Conservation (phyloP, 1,284 basidiomycete genomes). For the Trichosporon ovoides region DNA sequence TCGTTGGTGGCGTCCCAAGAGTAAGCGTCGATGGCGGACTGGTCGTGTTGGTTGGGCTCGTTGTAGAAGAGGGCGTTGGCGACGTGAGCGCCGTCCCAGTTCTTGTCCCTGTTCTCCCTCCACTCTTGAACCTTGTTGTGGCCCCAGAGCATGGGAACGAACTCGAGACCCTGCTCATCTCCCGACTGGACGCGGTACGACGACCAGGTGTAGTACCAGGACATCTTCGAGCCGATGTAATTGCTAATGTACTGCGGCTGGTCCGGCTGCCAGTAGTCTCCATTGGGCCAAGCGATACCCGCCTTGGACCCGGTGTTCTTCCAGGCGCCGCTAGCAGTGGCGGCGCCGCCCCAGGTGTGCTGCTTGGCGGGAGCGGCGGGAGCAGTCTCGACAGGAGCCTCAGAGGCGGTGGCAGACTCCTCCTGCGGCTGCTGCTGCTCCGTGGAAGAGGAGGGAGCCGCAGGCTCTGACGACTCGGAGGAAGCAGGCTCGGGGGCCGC, state of each 20-base stretch:
- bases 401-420: not conserved
- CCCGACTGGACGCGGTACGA: slow-evolving; percentile 17
- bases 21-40: slow-evolving; percentile 59
- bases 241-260: slow-evolving; percentile 50
- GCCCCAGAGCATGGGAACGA: slow-evolving; percentile 68
- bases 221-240: slow-evolving; percentile 37
- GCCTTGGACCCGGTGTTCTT: slow-evolving; percentile 52
- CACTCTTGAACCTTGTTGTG: slow-evolving; percentile 39
- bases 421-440: not conserved
- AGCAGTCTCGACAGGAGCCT: not conserved
- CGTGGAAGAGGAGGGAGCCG: slow-evolving; percentile 2
- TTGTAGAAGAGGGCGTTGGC: slow-evolving; percentile 62
- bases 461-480: not conserved
- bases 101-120: slow-evolving; percentile 37
- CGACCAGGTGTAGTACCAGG: slow-evolving; percentile 49
- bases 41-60: slow-evolving; percentile 57
- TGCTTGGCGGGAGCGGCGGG: not conserved
- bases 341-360: not conserved
- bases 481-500: slow-evolving; percentile 18
- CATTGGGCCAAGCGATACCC: slow-evolving; percentile 62
- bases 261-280: slow-evolving; percentile 19
- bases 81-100: slow-evolving; percentile 47
- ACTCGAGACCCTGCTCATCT: slow-evolving; percentile 51
- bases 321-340: slow-evolving; percentile 8
- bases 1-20: slow-evolving; percentile 51